Percentiles rank a stretch among this genome's conserved stretches.
Conservation (phyloP, 1,139 yeast species). For the Candida sanyaensis region DNA sequence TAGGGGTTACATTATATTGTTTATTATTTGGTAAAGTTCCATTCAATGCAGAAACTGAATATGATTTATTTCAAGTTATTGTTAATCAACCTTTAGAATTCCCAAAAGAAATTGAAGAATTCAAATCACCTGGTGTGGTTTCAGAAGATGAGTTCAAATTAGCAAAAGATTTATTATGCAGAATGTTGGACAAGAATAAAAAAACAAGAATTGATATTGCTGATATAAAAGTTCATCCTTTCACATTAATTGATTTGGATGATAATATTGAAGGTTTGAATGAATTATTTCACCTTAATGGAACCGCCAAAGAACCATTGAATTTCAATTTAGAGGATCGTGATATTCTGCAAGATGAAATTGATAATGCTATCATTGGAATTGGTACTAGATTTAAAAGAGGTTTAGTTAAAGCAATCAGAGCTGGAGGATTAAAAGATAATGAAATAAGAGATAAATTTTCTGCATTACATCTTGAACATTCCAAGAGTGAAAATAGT, state of each 20-base stretch:
- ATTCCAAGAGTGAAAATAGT: conserved; percentile 32
- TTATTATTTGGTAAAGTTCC: conserved; percentile 87
- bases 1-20: conserved; percentile 92
- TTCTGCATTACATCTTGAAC: conserved; percentile 27
- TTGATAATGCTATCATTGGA: conserved; percentile 78
- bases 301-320: conserved; percentile 8
- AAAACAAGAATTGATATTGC: conserved; percentile 64
- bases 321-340: conserved; percentile 16
- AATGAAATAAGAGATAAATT: conserved; percentile 27
- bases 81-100: conserved; percentile 62
- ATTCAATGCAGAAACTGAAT: conserved; percentile 87
- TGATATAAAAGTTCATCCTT: conserved; percentile 80
- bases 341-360: conserved; percentile 56
- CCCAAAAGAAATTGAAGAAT: conserved; percentile 50
- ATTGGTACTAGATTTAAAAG: conserved; percentile 67
- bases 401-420: conserved; percentile 57
- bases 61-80: conserved; percentile 81
- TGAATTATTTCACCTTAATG: conserved; percentile 40
- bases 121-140: conserved; percentile 43
- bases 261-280: conserved; percentile 38
- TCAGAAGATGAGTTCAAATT: conserved; percentile 51
- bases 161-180: conserved; percentile 66
- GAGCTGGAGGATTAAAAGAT: conserved; percentile 30
- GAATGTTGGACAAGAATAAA: conserved; percentile 74
- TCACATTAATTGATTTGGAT: conserved; percentile 65